Percentiles rank a stretch among this genome's conserved stretches.
Evolutionary conservation across 768 basidiomycete species (phyloP).

Genomic region (Panus rudis): DNA sequence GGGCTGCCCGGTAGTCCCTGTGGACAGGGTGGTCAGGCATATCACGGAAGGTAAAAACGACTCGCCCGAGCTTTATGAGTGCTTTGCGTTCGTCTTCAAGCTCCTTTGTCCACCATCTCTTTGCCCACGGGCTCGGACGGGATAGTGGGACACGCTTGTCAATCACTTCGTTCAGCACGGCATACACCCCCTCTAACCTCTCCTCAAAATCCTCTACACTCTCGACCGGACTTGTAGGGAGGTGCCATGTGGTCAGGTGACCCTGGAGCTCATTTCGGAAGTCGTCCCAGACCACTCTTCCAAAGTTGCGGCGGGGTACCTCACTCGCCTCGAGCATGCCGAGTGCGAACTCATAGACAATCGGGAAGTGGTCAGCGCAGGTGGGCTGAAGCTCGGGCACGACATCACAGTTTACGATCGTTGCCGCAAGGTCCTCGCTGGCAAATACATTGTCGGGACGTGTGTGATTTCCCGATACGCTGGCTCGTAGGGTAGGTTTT

Average conservation of each 20-base stretch:
- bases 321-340: neutral
- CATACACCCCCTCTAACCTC: neutral
- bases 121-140: neutral
- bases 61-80: neutral
- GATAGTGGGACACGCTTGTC: neutral
- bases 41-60: neutral
- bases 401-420: neutral
- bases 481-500: constrained; percentile 27
- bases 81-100: neutral
- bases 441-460: constrained; percentile 42
- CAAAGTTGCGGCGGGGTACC: constrained; percentile 20
- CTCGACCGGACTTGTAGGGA: neutral
- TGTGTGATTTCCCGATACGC: constrained; percentile 26
- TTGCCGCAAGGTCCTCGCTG: neutral
- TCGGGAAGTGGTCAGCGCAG: constrained; percentile 35
- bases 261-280: constrained; percentile 20
- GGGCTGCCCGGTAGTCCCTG: neutral
- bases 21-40: neutral
- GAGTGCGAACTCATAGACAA: constrained; percentile 11
- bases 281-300: constrained; percentile 23
- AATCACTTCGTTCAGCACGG: neutral
- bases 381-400: constrained; percentile 13
- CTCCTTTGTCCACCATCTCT: neutral
- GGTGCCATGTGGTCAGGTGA: neutral
- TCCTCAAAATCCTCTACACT: neutral